Evolutionary conservation across 2,329 filamentous ascomycete species (phyloP).

Genomic region (Colletotrichum echinochloae): DNA sequence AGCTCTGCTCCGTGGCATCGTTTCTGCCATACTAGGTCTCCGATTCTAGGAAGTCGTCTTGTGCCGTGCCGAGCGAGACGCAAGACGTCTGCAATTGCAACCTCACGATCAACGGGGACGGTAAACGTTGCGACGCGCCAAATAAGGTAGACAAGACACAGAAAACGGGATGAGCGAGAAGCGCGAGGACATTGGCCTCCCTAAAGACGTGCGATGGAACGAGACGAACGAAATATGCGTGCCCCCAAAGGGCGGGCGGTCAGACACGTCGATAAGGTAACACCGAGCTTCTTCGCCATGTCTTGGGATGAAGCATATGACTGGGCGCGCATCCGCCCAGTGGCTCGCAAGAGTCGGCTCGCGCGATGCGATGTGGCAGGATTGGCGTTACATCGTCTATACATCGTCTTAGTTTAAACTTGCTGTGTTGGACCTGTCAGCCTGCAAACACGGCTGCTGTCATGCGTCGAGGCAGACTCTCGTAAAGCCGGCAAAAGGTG

Average conservation of each 20-base stretch:
- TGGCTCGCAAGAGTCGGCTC: neutral
- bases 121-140: too few relatives aligned
- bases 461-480: neutral
- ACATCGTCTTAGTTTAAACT: too few relatives aligned
- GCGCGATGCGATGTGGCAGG: neutral
- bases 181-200: neutral
- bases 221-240: conserved; percentile 9
- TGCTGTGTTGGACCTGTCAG: conserved; percentile 8
- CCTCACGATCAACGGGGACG: neutral
- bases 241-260: neutral
- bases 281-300: conserved; percentile 14
- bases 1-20: neutral
- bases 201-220: neutral
- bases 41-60: too few relatives aligned
- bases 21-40: neutral
- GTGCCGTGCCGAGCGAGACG: too few relatives aligned
- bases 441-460: conserved; percentile 11
- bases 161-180: neutral
- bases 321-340: neutral
- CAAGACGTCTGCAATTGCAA: neutral
- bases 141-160: neutral
- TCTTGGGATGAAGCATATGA: conserved; percentile 18
- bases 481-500: neutral
- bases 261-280: neutral
- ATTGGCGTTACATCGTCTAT: conserved; percentile 15